phyloP scores from a whole-genome alignment of 129 eudicot genomes.

The Chrysanthemum seticuspe region DNA sequence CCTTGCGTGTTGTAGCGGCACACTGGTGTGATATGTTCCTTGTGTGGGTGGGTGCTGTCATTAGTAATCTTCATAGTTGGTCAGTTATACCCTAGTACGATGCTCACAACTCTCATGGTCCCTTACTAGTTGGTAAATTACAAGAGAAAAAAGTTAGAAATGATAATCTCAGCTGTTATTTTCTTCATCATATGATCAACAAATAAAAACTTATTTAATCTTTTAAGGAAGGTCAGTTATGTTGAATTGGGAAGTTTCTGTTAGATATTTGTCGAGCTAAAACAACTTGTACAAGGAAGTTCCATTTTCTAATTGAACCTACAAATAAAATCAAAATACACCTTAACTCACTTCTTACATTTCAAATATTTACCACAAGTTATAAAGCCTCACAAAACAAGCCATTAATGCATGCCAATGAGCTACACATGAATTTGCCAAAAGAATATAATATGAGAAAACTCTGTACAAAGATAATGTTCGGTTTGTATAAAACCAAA shows the following conservation, averaged over 20 bases:
- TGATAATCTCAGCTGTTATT: too few relatives aligned
- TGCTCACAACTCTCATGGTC: too few relatives aligned
- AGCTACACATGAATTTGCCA: slow-evolving; percentile 8
- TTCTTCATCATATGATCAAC: too few relatives aligned
- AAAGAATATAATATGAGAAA: slow-evolving; percentile 24
- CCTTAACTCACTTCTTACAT: slow-evolving; percentile 23
- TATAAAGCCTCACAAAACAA: slow-evolving; percentile 20
- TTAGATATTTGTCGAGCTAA: neutral
- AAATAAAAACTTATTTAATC: too few relatives aligned
- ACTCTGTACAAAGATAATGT: slow-evolving; percentile 24
- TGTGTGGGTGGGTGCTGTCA: too few relatives aligned
- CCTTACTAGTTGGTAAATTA: too few relatives aligned
- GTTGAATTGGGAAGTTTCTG: neutral
- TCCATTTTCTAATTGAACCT: slow-evolving; percentile 8
- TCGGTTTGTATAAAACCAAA: slow-evolving; percentile 17
- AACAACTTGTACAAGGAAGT: neutral
- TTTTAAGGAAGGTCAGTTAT: neutral
- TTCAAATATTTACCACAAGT: slow-evolving; percentile 17
- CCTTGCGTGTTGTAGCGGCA: too few relatives aligned
- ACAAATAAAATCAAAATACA: slow-evolving; percentile 9
- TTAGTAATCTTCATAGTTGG: too few relatives aligned
- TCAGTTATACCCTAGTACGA: too few relatives aligned
- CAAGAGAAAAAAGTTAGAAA: too few relatives aligned
- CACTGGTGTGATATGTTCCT: too few relatives aligned
- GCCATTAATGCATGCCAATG: slow-evolving; percentile 13